Evolutionary conservation across 1,139 yeast genomes (phyloP).

Genomic region (Nakaseomyces uthaithaninus): DNA sequence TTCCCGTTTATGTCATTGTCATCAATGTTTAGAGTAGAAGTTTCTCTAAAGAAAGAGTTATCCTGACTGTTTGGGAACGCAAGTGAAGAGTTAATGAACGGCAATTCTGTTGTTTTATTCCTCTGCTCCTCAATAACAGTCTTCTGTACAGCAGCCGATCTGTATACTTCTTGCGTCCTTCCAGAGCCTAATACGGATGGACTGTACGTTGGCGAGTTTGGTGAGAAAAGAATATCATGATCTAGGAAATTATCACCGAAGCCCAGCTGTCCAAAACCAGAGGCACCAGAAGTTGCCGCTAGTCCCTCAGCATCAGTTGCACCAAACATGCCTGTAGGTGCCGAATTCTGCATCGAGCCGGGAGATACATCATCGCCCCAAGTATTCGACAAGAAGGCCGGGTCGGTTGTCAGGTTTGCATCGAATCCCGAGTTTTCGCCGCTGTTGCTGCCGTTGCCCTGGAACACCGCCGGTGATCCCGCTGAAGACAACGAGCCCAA

Average conservation of each 20-base stretch:
- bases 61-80: constrained; percentile 20
- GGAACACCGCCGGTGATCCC: background rate
- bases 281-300: background rate
- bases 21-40: background rate
- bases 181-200: constrained; percentile 6
- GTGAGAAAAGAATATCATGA: constrained; percentile 5
- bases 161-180: constrained; percentile 1
- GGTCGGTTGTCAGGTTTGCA: constrained; percentile 5
- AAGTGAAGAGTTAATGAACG: constrained; percentile 21
- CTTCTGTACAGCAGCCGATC: constrained; percentile 2
- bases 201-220: constrained; percentile 5
- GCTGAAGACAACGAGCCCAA: background rate
- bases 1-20: constrained; percentile 7
- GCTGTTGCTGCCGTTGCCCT: background rate
- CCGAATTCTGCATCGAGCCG: background rate
- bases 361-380: constrained; percentile 6
- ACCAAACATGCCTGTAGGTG: background rate
- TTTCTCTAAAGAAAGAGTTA: constrained; percentile 4
- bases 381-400: constrained; percentile 7
- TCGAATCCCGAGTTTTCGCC: background rate
- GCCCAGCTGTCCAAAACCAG: constrained; percentile 14
- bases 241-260: constrained; percentile 9
- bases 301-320: background rate
- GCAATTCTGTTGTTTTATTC: constrained; percentile 9
- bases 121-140: background rate